Base-by-base conservation (phyloP, 75 land plant genomes). In the Larix kaempferi region DNA sequence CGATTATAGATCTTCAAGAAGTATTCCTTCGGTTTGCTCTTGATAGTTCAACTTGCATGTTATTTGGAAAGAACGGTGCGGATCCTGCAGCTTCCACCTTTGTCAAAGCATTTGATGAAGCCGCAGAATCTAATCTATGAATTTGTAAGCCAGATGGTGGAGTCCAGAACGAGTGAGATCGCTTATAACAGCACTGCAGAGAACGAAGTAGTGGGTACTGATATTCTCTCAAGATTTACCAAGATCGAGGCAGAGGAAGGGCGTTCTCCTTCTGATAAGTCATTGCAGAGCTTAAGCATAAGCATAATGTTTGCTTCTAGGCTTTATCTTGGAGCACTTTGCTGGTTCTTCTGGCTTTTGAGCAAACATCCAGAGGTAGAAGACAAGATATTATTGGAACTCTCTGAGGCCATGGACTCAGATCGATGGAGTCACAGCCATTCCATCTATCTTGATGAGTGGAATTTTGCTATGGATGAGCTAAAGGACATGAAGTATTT, bases 291-390 rank as follows among this genome's bases (percentile, higher is more conserved):
- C 67, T 82, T 92, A 23, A 90, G 92, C 66, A 84, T 92, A 13
- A 91, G 89, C 71, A 89, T 89, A 78, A 88, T 95, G 15, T 77
- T 91, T 8, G 95, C 93, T 10, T 95, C 92, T 26, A 79, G 95
- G 78, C 92, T 86, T 81, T 88, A 92, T 5, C 89, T 94, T 8
- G 87, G 88, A 14, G 91, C 94, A 21, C 74, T 94, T 27, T 89
- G 89, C 33, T 94, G 94, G 97, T 88, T 94, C 76, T 92, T 96
- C 81, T 92, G 89, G 87, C 83, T 94, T 84, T 77, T 96, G 67
- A 77, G 83, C 19, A 57, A 44, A 62, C 86, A 93, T 69, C 95
- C 93, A 22, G 63, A 59, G 33, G 91, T 88, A 6, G 91, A 87
- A 57, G 80, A 90, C 71, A 87, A 79, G 60, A 88, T 96, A 21